These are phyloP conservation scores for Cryptosporidium ryanae DNA, from an alignment of 169 alveolate genomes.

Conservation along the genomic window DNA sequence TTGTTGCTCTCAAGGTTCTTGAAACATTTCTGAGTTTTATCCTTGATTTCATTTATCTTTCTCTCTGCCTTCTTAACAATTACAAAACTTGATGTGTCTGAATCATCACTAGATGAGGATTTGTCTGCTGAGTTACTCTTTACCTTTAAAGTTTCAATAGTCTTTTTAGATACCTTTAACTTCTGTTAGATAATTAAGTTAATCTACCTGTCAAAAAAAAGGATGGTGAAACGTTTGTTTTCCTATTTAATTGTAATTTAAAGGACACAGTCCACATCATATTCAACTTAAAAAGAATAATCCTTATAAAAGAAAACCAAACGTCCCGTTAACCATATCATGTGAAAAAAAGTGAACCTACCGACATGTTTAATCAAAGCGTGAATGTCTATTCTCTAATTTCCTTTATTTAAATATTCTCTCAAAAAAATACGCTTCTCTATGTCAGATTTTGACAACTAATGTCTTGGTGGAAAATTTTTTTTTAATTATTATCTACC, in stretches of 20 bases:
- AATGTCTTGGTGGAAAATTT: background rate
- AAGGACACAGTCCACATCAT: no score
- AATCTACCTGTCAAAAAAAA: no score
- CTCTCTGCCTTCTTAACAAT: conserved; percentile 62
- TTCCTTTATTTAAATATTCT: background rate
- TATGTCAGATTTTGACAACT: conserved; percentile 28
- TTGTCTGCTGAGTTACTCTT: conserved; percentile 8
- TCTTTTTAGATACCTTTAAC: conserved; percentile 4
- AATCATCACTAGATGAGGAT: conserved; percentile 73
- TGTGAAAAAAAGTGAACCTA: background rate
- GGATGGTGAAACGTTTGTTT: no score
- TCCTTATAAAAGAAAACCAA: background rate
- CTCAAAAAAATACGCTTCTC: background rate
- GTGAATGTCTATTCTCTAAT: no score
- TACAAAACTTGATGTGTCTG: conserved; percentile 60
- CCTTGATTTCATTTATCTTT: background rate
- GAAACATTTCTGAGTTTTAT: background rate
- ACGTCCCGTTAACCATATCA: background rate
- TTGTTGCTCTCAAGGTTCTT: background rate
- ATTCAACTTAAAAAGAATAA: background rate
- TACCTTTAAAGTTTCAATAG: conserved; percentile 14
- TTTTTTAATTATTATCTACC: conserved; percentile 43
- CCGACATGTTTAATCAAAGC: conserved; percentile 30
- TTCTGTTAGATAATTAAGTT: no score
- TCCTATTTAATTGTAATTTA: no score